A percentile compares a stretch with the other conserved stretches of the same genome.
These are phyloP conservation scores for Xylaria sp. DNA, from an alignment of 2,329 filamentous ascomycete species.

Conservation along the genomic window DNA sequence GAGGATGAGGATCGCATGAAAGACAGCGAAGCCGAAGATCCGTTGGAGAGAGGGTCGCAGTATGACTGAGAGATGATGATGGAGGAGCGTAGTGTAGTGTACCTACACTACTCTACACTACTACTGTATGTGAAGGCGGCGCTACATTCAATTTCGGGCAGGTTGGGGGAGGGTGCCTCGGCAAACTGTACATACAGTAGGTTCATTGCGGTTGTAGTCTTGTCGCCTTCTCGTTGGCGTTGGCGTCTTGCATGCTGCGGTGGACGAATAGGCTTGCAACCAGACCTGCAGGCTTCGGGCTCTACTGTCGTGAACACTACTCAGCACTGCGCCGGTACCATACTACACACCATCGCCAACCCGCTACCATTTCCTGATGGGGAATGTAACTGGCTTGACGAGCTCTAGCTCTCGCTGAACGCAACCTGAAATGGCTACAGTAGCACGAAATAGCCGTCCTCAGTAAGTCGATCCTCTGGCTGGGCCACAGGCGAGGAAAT, in stretches of 20 bases:
- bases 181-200: not conserved
- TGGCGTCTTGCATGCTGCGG: conserved; percentile 1
- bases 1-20: not conserved
- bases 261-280: conserved; percentile 15
- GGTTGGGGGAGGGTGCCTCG: not conserved
- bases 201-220: too few relatives aligned
- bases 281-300: conserved; percentile 4
- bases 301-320: not conserved
- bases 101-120: not conserved
- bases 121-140: not conserved
- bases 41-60: not conserved
- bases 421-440: not conserved
- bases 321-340: not conserved
- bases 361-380: not conserved
- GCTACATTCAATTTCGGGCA: conserved; percentile 3
- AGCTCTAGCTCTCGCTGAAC: not conserved
- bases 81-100: not conserved
- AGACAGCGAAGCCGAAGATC: not conserved
- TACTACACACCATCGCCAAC: not conserved
- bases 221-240: not conserved
- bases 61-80: too few relatives aligned
- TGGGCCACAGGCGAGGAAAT: not conserved
- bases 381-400: conserved; percentile 13
- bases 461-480: not conserved
- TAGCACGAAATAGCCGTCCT: not conserved